phyloP scores from a whole-genome alignment of 2,329 filamentous ascomycete species.

The Aureobasidium zeae region DNA sequence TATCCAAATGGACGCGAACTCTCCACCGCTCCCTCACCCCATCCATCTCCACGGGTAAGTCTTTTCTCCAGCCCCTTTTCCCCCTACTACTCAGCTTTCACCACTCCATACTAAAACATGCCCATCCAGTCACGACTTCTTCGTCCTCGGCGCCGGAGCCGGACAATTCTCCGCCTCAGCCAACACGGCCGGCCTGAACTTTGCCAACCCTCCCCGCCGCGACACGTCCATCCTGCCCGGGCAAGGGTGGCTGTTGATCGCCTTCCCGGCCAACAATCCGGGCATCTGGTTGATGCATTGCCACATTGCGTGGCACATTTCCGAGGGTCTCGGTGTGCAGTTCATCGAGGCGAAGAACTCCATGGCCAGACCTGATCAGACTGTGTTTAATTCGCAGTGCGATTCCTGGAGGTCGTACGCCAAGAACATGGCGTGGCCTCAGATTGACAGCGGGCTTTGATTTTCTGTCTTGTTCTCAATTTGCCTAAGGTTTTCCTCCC shows the following conservation, averaged over 20 bases:
- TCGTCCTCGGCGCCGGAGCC: conserved; percentile 25
- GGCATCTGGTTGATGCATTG: conserved; percentile 31
- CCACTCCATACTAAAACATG: conserved; percentile 8
- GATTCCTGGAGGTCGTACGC: conserved; percentile 31
- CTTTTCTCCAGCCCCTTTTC: too few species aligned
- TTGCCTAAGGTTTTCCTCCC: conserved; percentile 20
- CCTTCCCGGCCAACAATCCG: conserved; percentile 45
- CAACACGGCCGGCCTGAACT: conserved; percentile 28
- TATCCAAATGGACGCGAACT: conserved; percentile 31
- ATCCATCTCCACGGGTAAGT: conserved; percentile 6
- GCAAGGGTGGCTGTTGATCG: conserved; percentile 41
- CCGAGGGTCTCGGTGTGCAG: conserved; percentile 48
- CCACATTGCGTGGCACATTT: conserved; percentile 54
- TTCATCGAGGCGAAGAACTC: conserved; percentile 39
- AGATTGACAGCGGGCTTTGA: conserved; percentile 34
- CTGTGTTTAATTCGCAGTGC: conserved; percentile 25
- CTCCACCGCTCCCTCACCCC: conserved; percentile 8
- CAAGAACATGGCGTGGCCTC: conserved; percentile 24
- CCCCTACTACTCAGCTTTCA: too few species aligned
- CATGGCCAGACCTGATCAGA: conserved; percentile 25
- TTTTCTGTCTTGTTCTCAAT: not conserved
- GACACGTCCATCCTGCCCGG: conserved; percentile 40
- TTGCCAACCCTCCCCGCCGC: conserved; percentile 39
- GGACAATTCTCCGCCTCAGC: conserved; percentile 23
- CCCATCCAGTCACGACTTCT: conserved; percentile 30